Evolutionary conservation across 495 filamentous ascomycete species (phyloP).

Genomic region (Penicillium coprophilum): DNA sequence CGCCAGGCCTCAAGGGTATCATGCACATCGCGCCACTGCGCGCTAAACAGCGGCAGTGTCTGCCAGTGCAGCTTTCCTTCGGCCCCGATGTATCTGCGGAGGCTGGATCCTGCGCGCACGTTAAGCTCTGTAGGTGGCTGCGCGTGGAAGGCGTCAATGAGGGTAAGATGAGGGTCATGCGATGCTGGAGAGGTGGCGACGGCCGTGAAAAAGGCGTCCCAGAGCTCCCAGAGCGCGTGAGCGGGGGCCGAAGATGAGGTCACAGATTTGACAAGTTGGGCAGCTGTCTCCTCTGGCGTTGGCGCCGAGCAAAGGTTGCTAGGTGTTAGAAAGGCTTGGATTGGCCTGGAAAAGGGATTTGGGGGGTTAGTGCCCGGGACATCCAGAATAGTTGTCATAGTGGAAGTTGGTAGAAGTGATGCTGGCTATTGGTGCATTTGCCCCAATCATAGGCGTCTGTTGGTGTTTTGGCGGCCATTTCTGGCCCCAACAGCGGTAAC

Average conservation of each 20-base stretch:
- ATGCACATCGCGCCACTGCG: neutral
- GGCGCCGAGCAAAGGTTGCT: neutral
- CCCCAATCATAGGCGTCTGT: neutral
- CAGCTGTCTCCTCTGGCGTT: neutral
- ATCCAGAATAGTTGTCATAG: neutral
- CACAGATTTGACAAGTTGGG: neutral
- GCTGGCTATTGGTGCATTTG: neutral
- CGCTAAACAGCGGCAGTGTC: neutral
- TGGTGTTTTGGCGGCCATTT: neutral
- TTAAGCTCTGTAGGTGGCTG: neutral
- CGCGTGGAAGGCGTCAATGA: neutral
- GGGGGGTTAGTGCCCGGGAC: neutral
- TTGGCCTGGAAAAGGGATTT: neutral
- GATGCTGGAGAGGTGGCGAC: neutral
- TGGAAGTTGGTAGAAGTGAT: neutral
- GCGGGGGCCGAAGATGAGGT: neutral
- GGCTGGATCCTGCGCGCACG: neutral
- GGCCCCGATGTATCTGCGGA: neutral
- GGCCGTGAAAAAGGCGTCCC: neutral
- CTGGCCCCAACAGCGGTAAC: neutral
- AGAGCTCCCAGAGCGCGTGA: neutral
- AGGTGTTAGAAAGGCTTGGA: neutral
- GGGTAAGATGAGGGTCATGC: neutral
- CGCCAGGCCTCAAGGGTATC: neutral
- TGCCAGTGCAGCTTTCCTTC: constrained; percentile 1